Evolutionary conservation across 208 protist genomes (phyloP).

Genomic region (Leishmania tropica): DNA sequence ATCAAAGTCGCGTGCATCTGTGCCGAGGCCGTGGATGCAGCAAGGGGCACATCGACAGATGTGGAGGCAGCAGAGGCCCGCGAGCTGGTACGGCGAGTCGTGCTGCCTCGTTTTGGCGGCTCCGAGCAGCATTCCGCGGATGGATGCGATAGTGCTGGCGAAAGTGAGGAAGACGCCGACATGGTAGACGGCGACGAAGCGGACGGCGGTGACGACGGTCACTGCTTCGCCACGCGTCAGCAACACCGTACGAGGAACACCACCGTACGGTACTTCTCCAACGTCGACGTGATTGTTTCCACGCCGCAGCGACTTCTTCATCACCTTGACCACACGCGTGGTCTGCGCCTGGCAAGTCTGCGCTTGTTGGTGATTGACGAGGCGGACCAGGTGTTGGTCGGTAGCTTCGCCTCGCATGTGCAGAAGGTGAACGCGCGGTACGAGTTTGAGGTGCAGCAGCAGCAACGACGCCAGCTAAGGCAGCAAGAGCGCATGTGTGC

Average conservation of each 20-base stretch:
- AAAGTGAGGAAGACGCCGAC: neutral
- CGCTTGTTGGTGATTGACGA: constrained; percentile 90
- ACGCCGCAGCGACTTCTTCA: constrained; percentile 84
- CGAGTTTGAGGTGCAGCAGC: constrained; percentile 51
- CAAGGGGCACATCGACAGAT: neutral
- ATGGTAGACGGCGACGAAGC: constrained; percentile 1
- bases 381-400: constrained; percentile 86
- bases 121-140: neutral
- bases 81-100: constrained; percentile 54
- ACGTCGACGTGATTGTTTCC: constrained; percentile 78
- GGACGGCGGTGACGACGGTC: constrained; percentile 1
- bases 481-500: constrained; percentile 8
- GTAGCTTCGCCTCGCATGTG: constrained; percentile 79
- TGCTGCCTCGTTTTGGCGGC: constrained; percentile 11
- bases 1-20: constrained; percentile 73
- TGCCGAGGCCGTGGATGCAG: constrained; percentile 19
- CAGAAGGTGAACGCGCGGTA: constrained; percentile 80
- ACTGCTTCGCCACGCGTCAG: neutral
- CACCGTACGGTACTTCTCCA: constrained; percentile 61
- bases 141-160: neutral
- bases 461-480: constrained; percentile 23
- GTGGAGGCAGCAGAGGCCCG: constrained; percentile 43
- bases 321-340: constrained; percentile 73
- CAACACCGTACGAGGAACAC: neutral
- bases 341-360: constrained; percentile 60